A percentile compares a stretch with the other conserved stretches of the same genome.
Conservation (phyloP, 768 basidiomycete species). For the Auricularia cornea region DNA sequence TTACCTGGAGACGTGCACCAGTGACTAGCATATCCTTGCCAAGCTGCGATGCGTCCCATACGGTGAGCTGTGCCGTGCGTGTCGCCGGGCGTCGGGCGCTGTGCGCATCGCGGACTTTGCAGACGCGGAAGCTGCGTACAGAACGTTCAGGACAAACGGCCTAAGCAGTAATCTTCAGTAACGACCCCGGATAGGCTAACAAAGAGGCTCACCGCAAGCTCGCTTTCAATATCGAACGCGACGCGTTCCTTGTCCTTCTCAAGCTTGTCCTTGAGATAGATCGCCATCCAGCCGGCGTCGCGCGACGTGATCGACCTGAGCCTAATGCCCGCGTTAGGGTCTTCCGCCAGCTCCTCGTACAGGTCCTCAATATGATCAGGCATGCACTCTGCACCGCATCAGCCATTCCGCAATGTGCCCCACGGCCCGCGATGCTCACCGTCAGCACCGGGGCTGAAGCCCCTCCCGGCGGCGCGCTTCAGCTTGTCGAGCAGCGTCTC, state of each 20-base stretch:
- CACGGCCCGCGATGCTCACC: constrained; percentile 11
- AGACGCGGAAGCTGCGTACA: constrained; percentile 67
- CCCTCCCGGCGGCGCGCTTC: constrained; percentile 45
- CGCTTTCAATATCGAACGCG: constrained; percentile 56
- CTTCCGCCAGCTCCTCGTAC: constrained; percentile 59
- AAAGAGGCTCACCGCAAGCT: constrained; percentile 52
- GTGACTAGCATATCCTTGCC: constrained; percentile 31
- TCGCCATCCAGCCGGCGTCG: constrained; percentile 59
- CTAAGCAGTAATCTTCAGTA: constrained; percentile 2
- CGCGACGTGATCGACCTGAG: constrained; percentile 32
- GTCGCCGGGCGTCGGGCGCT: constrained; percentile 42
- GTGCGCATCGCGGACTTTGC: constrained; percentile 56
- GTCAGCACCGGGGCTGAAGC: constrained; percentile 26
- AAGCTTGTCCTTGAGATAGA: constrained; percentile 40
- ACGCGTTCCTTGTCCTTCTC: constrained; percentile 42
- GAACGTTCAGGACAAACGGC: constrained; percentile 61
- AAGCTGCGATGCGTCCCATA: constrained; percentile 71
- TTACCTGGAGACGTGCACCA: constrained; percentile 6
- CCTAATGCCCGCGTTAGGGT: constrained; percentile 33
- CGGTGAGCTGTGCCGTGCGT: constrained; percentile 66
- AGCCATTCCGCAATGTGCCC: background rate
- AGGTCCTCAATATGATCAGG: constrained; percentile 35
- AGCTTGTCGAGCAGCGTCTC: constrained; percentile 60
- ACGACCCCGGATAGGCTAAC: background rate
- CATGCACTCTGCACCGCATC: constrained; percentile 16